Evolutionary conservation across 352 stramenopile genomes (phyloP), one percentile per base, ranked within the genome.

Genomic region (Saprolegnia diclina): DNA sequence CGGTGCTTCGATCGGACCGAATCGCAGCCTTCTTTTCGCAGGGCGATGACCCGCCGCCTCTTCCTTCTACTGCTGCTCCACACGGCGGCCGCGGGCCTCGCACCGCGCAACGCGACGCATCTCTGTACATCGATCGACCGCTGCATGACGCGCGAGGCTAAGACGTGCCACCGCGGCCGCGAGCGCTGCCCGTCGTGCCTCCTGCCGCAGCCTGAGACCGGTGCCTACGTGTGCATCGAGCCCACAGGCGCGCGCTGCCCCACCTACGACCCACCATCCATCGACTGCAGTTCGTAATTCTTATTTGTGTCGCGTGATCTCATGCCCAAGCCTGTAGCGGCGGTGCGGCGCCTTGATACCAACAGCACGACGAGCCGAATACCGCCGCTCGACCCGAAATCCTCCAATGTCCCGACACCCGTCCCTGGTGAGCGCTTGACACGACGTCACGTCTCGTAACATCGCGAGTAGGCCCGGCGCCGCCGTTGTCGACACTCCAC

Each of bases 151-250:
- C 11, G 35, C 32, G 35, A 16, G 18, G 19, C 54, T 5, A 62
- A 2, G 0, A 14, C 29, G 18, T 62, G 54, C 54, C 40, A 50
- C 37, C 57, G 57, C 29, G 21, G 21, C 11, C 37, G 29, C 40
- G 57, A 66, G 22, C 40, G 11, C 10, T 66, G 57, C 16, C 57
- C 57, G 42, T 42, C 57, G 50, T 66, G 57, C 26, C 21, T 63
- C 16, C 37, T 66, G 14, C 19, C 37, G 18, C 3, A 21, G 42
- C 2, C 42, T 29, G 40, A 29, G 42, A 14, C 42, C 26, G 40
- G 18, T 29, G 57, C n/a, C 6, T 66, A 55, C 26, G 22, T 32
- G 13, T 66, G 57, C 38, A 10, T 66, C 4, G 40, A 55, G 37
- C 7, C 26, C 14, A 29, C 32, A 0, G 37, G 13, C 37, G 21